These are phyloP conservation scores for Lomentospora prolificans DNA, from an alignment of 2,329 filamentous ascomycete species.

Conservation along the genomic window DNA sequence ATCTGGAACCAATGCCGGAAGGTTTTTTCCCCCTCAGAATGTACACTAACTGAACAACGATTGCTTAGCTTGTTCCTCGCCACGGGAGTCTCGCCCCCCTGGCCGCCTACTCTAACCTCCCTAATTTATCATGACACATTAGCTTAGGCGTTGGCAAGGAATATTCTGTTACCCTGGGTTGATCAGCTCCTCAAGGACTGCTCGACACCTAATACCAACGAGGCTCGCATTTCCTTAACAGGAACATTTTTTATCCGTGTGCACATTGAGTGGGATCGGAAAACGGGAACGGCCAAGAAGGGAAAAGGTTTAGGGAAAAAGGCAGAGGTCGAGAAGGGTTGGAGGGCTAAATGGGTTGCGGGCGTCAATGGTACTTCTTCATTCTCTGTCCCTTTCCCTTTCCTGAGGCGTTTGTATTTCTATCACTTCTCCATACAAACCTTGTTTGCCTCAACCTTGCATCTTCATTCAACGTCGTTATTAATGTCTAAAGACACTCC, in stretches of 20 bases:
- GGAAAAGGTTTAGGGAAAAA: neutral
- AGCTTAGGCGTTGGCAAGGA: neutral
- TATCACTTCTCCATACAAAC: no score
- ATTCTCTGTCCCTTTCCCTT: neutral
- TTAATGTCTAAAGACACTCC: no score
- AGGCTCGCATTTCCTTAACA: neutral
- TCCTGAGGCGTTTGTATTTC: no score
- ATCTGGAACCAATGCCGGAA: constrained; percentile 51
- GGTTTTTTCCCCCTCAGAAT: constrained; percentile 46
- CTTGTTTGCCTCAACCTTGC: no score
- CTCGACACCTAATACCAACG: neutral
- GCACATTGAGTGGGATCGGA: neutral
- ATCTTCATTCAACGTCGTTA: no score
- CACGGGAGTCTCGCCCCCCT: neutral
- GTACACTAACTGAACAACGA: constrained; percentile 37
- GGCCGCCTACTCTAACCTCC: neutral
- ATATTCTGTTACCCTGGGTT: neutral
- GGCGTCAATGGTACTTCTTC: neutral
- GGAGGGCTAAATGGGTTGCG: neutral
- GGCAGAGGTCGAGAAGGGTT: neutral
- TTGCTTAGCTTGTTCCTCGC: neutral
- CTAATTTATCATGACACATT: neutral
- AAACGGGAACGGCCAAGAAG: neutral
- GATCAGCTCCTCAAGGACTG: neutral
- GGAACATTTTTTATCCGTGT: neutral